Conservation (phyloP, 2,329 filamentous ascomycete genomes). For the Colletotrichum destructivum region DNA sequence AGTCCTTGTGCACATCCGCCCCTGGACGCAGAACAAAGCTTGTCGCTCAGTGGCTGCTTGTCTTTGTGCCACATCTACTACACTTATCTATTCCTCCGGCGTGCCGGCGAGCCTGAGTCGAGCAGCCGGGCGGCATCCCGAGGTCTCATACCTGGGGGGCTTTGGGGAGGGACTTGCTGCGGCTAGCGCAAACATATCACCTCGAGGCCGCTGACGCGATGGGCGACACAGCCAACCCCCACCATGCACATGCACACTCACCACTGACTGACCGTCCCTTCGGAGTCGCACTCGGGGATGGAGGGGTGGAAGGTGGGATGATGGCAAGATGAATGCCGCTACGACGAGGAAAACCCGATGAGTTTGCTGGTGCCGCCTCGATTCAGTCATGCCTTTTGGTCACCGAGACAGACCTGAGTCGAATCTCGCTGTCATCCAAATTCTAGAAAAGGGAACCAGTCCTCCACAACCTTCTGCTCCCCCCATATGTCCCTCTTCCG, state of each 20-base stretch:
- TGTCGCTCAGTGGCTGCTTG: constrained; percentile 11
- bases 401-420: constrained; percentile 19
- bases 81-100: constrained; percentile 2
- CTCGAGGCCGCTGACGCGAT: constrained; percentile 29
- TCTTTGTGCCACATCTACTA: constrained; percentile 15
- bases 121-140: constrained; percentile 12
- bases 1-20: not conserved
- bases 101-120: constrained; percentile 8
- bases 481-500: not conserved
- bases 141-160: constrained; percentile 20
- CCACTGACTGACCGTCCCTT: constrained; percentile 20
- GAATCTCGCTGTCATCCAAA: not conserved
- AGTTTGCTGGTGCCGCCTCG: constrained; percentile 23
- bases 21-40: constrained; percentile 28
- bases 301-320: constrained; percentile 35
- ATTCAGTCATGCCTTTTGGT: constrained; percentile 31
- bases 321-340: constrained; percentile 12
- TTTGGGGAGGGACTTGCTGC: not conserved
- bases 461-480: not conserved
- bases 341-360: constrained; percentile 7
- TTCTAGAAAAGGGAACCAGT: constrained; percentile 16
- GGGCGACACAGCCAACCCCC: constrained; percentile 15
- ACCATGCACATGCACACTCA: constrained; percentile 3
- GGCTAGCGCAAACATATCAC: constrained; percentile 21
- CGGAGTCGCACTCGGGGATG: constrained; percentile 34